phyloP scores from a whole-genome alignment of 495 filamentous ascomycete species.

The Aspergillus funiculosus region DNA sequence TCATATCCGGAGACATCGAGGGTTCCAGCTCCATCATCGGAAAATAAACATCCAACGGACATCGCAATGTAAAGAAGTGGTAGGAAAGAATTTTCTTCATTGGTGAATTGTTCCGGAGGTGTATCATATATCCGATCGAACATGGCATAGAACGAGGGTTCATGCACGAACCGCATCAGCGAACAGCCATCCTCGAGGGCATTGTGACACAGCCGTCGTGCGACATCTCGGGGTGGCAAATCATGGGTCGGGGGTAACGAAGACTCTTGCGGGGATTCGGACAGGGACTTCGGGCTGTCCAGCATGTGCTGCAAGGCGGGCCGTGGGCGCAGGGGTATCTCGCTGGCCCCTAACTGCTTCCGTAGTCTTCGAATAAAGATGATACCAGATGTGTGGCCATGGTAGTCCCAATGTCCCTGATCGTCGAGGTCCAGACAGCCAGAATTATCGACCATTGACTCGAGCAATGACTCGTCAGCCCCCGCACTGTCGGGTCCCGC shows the following conservation, averaged over 20 bases:
- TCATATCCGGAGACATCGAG: slow-evolving; percentile 58
- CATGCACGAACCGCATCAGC: slow-evolving; percentile 80
- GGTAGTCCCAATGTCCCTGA: slow-evolving; percentile 87
- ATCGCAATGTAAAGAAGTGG: slow-evolving; percentile 79
- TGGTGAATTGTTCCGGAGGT: slow-evolving; percentile 59
- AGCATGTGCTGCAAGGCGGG: slow-evolving; percentile 46
- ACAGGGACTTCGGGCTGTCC: slow-evolving; percentile 66
- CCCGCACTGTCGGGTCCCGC: slow-evolving; percentile 18
- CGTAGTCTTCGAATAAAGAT: slow-evolving; percentile 81
- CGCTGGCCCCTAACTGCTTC: slow-evolving; percentile 65
- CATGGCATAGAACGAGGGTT: slow-evolving; percentile 73
- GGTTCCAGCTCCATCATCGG: slow-evolving; percentile 43
- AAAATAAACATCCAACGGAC: slow-evolving; percentile 81
- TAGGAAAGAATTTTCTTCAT: slow-evolving; percentile 73
- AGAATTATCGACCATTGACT: slow-evolving; percentile 91
- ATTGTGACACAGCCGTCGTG: slow-evolving; percentile 64
- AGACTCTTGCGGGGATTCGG: slow-evolving; percentile 55
- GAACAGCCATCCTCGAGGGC: slow-evolving; percentile 79
- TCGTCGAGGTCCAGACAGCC: slow-evolving; percentile 90
- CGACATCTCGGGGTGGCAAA: slow-evolving; percentile 64
- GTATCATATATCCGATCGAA: slow-evolving; percentile 76
- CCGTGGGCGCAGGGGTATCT: slow-evolving; percentile 38
- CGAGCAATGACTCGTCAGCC: slow-evolving; percentile 70
- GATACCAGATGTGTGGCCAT: slow-evolving; percentile 86
- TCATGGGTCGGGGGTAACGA: slow-evolving; percentile 52